Conservation (phyloP, 345 rosid genomes). For the Syzygium grande region DNA sequence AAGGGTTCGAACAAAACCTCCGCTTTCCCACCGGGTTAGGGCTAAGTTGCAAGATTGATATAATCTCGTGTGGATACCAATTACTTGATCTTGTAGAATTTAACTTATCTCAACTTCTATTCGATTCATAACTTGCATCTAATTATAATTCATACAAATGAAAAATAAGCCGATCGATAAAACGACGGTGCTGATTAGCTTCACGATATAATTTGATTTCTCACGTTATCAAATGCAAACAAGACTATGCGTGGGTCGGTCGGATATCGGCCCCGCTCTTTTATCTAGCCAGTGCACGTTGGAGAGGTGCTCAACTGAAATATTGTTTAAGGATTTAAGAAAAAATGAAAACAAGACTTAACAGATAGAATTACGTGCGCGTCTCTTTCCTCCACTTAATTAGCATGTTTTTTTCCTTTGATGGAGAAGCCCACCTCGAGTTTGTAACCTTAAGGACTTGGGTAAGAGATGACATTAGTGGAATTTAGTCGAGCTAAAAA, state of each 20-base stretch:
- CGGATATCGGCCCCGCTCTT: neutral
- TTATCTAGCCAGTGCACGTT: neutral
- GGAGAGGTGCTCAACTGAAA: neutral
- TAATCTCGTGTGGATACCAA: rapidly evolving
- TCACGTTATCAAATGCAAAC: neutral
- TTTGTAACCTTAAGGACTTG: neutral
- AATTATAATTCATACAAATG: neutral
- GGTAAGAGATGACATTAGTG: neutral
- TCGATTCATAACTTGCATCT: rapidly evolving
- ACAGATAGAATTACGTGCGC: neutral
- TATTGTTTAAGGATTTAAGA: too few relatives aligned
- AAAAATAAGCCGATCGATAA: neutral
- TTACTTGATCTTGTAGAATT: rapidly evolving
- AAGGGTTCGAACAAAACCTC: neutral
- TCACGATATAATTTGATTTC: neutral
- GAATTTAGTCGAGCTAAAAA: neutral
- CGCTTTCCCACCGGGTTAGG: neutral
- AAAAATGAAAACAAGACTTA: neutral
- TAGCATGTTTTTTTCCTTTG: neutral
- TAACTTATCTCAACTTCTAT: rapidly evolving
- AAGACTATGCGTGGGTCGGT: neutral
- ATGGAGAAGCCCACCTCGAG: neutral
- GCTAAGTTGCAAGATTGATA: neutral
- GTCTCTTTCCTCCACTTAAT: neutral
- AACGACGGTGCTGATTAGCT: rapidly evolving